Evolutionary conservation across 768 basidiomycete genomes (phyloP), one percentile per base, ranked within the genome.

Genomic region (Austroboletus eburneus): DNA sequence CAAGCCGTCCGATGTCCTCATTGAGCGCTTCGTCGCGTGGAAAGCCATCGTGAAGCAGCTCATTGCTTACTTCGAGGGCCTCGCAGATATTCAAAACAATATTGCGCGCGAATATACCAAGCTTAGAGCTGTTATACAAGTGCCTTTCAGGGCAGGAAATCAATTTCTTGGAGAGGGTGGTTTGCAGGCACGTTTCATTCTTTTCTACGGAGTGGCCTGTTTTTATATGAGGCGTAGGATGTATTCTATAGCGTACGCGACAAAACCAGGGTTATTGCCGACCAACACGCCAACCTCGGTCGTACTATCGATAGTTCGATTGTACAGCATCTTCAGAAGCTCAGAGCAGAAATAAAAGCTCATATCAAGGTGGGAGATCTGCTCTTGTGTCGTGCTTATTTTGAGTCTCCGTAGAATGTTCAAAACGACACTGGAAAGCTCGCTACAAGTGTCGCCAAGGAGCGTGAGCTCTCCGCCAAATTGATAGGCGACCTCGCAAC

Each of bases 161-260:
- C 95, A 98, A 72, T 99, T 99, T 63, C 75, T 99, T 4, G 96
- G 96, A n/a, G 93, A 98, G 66, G 91, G 90, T 12, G 95, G 96
- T 39, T 72, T 99, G 40, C 91, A 94, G 78, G 85, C 79, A 48
- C 27, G 73, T 45, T 55, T 25, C 47, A 9, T 39, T 37, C 45
- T 30, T 18, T 43, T 36, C 32, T 38, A n/a, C 10, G 12, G 9
- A 3, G 12, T 23, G 13, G 21, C 33, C 38, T n/a, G 9, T 18
- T 13, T 25, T 44, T 7, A 46, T 33, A 4, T 32, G 21, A 30
- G 13, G 2, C 22, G 1, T 50, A 92, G 87, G 95, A 97, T 61
- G 80, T 96, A 16, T 98, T 87, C 69, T 98, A 92, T 69, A 77
- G 73, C 48, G 83, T 99, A 51, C 83, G 96, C 16, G 92, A 97